These are phyloP conservation scores for Aureobasidium vineae DNA, from an alignment of 2,329 filamentous ascomycete species.

Conservation along the genomic window DNA sequence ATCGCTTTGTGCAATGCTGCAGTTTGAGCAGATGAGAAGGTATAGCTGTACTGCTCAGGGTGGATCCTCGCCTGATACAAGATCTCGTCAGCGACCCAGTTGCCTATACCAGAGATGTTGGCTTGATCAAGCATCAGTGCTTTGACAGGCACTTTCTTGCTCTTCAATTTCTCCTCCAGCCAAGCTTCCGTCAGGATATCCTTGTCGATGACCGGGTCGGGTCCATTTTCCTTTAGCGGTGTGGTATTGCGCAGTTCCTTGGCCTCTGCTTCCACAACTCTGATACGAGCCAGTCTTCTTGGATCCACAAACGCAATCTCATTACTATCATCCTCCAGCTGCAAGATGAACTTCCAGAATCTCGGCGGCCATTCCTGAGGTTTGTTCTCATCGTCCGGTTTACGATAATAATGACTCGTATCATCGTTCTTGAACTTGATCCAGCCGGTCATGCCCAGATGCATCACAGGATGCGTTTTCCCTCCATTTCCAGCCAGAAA, in stretches of 20 bases:
- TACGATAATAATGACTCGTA: conserved; percentile 73
- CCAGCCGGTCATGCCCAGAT: conserved; percentile 65
- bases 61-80: conserved; percentile 86
- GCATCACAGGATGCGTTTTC: conserved; percentile 72
- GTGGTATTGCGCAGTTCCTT: conserved; percentile 71
- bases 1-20: conserved; percentile 69
- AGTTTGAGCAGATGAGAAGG: conserved; percentile 70
- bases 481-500: conserved; percentile 82
- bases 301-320: conserved; percentile 79
- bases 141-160: conserved; percentile 83
- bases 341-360: conserved; percentile 83
- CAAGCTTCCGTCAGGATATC: conserved; percentile 74
- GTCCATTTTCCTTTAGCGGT: conserved; percentile 87
- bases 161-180: conserved; percentile 66
- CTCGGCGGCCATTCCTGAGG: conserved; percentile 74
- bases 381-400: conserved; percentile 47
- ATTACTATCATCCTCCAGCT: conserved; percentile 49
- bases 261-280: conserved; percentile 77
- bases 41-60: conserved; percentile 89
- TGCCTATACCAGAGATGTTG: conserved; percentile 88
- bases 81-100: conserved; percentile 96
- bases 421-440: conserved; percentile 78
- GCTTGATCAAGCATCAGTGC: conserved; percentile 83
- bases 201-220: conserved; percentile 83
- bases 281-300: conserved; percentile 73